phyloP scores from a whole-genome alignment of 257 asterid species.

The Solanum bukasovii region DNA sequence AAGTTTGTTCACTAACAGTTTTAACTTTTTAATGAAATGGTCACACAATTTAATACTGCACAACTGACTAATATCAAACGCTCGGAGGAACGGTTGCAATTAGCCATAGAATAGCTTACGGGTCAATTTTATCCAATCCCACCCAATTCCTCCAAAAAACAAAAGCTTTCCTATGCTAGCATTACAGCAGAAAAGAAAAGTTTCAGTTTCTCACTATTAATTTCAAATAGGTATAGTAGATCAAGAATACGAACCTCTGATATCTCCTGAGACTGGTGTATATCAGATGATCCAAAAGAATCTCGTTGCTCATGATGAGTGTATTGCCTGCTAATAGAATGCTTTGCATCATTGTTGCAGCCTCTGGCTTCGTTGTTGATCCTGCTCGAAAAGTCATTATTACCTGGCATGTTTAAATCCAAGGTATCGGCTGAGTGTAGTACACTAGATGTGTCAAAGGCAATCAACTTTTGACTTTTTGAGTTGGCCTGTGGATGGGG shows the following conservation, averaged over 20 bases:
- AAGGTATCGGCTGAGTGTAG: constrained; percentile 2
- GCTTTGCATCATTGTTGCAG: background rate
- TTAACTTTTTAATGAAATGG: background rate
- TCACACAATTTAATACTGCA: background rate
- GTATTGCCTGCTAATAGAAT: background rate
- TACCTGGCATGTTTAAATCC: constrained; percentile 22
- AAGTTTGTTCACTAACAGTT: background rate
- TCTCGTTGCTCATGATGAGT: background rate
- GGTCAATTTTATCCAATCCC: background rate
- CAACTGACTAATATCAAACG: background rate
- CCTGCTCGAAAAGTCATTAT: constrained; percentile 9
- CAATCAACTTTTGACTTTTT: constrained; percentile 20
- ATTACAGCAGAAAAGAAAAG: background rate
- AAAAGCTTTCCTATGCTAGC: background rate
- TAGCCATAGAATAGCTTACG: background rate
- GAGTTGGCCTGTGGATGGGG: constrained; percentile 17
- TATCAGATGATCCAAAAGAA: background rate
- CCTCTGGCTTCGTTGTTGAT: background rate
- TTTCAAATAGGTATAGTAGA: background rate
- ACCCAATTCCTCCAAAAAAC: background rate
- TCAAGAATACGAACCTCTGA: background rate
- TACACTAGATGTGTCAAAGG: constrained; percentile 14
- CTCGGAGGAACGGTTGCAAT: background rate
- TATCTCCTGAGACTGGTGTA: background rate
- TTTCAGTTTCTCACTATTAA: background rate